Evolutionary conservation across 352 stramenopile genomes (phyloP), one percentile per base, ranked within the genome.

Genomic region (Globisporangium heterothallicum): DNA sequence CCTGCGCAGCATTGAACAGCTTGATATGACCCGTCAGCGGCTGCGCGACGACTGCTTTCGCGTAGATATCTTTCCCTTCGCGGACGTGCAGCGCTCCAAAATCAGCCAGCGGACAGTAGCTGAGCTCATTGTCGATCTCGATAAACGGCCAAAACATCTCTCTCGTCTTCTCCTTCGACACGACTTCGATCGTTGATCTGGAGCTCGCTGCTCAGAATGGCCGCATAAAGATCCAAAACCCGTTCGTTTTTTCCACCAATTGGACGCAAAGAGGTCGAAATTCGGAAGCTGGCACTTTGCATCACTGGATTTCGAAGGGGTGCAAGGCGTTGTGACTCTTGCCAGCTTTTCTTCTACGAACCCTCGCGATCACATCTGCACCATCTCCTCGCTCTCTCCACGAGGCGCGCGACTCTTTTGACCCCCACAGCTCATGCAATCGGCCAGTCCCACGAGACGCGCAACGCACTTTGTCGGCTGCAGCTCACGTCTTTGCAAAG

Each of bases 121-220:
- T 67, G 16, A 84, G 61, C 49, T 77, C 47, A 1, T 58, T 64
- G n/a, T 80, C 66, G 14, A 86, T 63, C 49, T 84, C 74, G 29
- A 87, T 49, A 59, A 90, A 90, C 25, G 72, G 66, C 74, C 78
- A 88, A 49, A 87, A 84, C 79, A 90, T 90, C 18, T 14, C 26
- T 38, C 12, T 30, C 4, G 19, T 19, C 3, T 16, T 7, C 8
- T 6, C 14, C 9, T 5, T 12, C 26, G 25, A 4, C 16, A 27
- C 36, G 26, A 22, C 38, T 6, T 36, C 30, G n/a, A 41, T 42
- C 41, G 32, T 41, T 18, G 26, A 7, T 21, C 21, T 34, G 30
- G 16, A 8, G 9, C 2, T 13, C 10, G 30, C 2, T 16, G 1
- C 6, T 8, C 30, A 34, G 30, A 13, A 36, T 1, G 6, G 32